Percentiles rank a stretch among this genome's conserved stretches.
Conservation (phyloP, 371 early-diverging fungal species). For the Rhizopus arrhizus region DNA sequence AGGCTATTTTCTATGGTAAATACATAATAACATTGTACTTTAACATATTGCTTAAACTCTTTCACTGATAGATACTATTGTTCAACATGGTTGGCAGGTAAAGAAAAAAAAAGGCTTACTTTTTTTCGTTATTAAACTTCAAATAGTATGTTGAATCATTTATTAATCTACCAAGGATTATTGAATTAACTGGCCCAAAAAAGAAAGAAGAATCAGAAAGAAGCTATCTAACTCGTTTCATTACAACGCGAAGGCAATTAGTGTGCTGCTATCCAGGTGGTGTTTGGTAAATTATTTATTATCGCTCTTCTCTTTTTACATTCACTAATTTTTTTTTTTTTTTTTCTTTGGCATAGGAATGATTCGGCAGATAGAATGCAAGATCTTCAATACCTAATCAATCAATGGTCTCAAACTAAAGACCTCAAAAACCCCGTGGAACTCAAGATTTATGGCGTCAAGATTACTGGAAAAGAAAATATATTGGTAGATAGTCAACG, state of each 20-base stretch:
- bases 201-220: slow-evolving; percentile 34
- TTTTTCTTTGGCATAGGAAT: slow-evolving; percentile 24
- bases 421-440: slow-evolving; percentile 35
- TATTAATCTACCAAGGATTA: slow-evolving; percentile 48
- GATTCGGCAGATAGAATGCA: slow-evolving; percentile 47
- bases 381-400: slow-evolving; percentile 41
- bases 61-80: slow-evolving; percentile 43
- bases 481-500: slow-evolving; percentile 28
- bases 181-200: slow-evolving; percentile 44
- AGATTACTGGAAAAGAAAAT: slow-evolving; percentile 43
- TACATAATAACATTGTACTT: slow-evolving; percentile 9
- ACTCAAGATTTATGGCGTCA: slow-evolving; percentile 36
- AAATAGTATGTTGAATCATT: slow-evolving; percentile 45
- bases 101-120: slow-evolving; percentile 5
- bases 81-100: slow-evolving; percentile 59
- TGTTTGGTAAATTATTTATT: slow-evolving; percentile 35
- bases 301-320: neutral
- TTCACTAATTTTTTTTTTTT: too few relatives aligned
- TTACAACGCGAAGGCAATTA: slow-evolving; percentile 46
- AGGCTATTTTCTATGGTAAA: slow-evolving; percentile 51
- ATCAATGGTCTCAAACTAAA: slow-evolving; percentile 37
- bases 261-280: slow-evolving; percentile 51
- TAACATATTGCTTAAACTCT: neutral
- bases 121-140: neutral
- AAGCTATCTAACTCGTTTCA: slow-evolving; percentile 42